Evolutionary conservation across 805 yeast genomes (phyloP), one percentile per base, ranked within the genome.

Genomic region (Metschnikowia peoriensis): DNA sequence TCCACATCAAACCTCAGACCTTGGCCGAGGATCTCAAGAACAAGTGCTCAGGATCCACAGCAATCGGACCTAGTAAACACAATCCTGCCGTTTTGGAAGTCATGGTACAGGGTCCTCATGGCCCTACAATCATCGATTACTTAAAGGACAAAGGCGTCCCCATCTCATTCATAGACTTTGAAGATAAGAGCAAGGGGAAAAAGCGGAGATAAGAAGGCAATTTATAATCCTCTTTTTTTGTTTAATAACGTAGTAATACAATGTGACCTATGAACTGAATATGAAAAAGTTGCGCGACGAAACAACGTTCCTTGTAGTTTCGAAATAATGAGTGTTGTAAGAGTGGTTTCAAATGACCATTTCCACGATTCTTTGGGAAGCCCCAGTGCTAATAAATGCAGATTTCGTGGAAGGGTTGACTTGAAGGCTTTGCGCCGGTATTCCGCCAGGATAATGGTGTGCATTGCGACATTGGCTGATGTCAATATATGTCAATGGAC

Each of bases 91-190:
- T 79, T 0, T 67, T 76, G 40, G 96, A 89, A 61, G 90, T 94
- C 4, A 78, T 84, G 44, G 96, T 94, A 2, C 98, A 94, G 71
- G 99, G 99, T 0, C 88, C 93, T 2, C 98, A 93, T 65, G 83
- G 84, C 27, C 78, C 81, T 44, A 66, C 78, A 0, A 81, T 87
- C 10, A 71, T 77, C n/a, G 85, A 84, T 2, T 66, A 85, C 43
- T 69, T 92, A 52, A 77, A 71, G 42, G 72, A 71, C 5, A 73
- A 82, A 52, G 96, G 96, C 0, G 69, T 93, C 28, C 85, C 86
- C 27, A 66, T 78, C 4, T 66, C 77, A 15, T 88, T 86, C 85
- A 84, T 93, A 15, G 79, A 78, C 27, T 79, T 81, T 52, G 84
- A 79, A 51, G 88, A 88, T 61, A 86, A 83, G 61, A 64, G 80